Evolutionary conservation across 805 yeast genomes (phyloP).

Genomic region (Lachancea meyersii): DNA sequence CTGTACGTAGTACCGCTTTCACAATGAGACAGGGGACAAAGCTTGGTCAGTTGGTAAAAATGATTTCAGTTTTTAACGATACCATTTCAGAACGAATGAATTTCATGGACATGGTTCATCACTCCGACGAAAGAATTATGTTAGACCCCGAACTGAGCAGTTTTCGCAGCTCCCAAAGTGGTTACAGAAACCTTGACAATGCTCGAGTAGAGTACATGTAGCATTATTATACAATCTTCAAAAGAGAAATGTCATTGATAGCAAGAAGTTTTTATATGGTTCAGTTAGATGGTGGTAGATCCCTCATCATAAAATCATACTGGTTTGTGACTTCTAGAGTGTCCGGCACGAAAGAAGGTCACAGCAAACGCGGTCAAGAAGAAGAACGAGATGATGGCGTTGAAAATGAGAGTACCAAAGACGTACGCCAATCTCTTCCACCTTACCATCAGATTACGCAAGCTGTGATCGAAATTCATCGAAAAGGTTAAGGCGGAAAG

Average conservation of each 20-base stretch:
- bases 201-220: constrained; percentile 8
- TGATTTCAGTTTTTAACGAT: constrained; percentile 21
- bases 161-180: constrained; percentile 3
- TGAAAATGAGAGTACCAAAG: constrained; percentile 20
- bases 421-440: constrained; percentile 20
- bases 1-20: background rate
- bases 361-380: constrained; percentile 17
- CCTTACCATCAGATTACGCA: constrained; percentile 28
- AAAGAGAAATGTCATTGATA: constrained; percentile 1
- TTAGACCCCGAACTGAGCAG: constrained; percentile 23
- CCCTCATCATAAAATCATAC: too few relatives aligned
- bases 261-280: too few relatives aligned
- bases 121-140: constrained; percentile 9
- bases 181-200: constrained; percentile 1
- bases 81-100: constrained; percentile 25
- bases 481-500: constrained; percentile 19
- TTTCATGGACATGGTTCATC: constrained; percentile 18
- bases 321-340: background rate
- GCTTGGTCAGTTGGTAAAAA: constrained; percentile 15
- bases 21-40: constrained; percentile 15
- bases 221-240: background rate
- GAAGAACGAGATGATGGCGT: constrained; percentile 13
- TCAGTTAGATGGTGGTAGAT: too few relatives aligned
- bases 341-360: constrained; percentile 11
- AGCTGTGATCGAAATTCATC: constrained; percentile 25